Evolutionary conservation across 352 stramenopile species (phyloP).

Genomic region (Phytophthora lateralis): DNA sequence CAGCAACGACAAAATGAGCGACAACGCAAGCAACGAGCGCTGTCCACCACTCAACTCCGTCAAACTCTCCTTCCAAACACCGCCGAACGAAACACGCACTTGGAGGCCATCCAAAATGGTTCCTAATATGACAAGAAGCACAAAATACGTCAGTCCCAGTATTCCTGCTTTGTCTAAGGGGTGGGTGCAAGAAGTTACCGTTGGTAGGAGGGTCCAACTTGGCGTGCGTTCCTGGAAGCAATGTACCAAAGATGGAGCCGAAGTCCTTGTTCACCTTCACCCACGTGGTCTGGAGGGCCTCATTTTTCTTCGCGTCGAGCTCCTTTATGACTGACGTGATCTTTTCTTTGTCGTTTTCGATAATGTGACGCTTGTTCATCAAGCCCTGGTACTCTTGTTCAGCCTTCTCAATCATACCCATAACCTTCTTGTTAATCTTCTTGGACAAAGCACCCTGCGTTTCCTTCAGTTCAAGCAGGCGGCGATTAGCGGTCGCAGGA

Average conservation of each 20-base stretch:
- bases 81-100: conserved; percentile 99
- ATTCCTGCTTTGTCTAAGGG: neutral
- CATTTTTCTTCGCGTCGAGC: conserved; percentile 99
- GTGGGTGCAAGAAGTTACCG: conserved; percentile 37
- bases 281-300: conserved; percentile 96
- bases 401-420: conserved; percentile 99
- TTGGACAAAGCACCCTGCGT: conserved; percentile 94
- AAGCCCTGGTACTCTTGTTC: conserved; percentile 99
- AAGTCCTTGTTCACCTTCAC: conserved; percentile 99
- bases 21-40: conserved; percentile 98
- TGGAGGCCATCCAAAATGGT: conserved; percentile 95
- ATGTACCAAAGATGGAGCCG: conserved; percentile 98
- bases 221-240: conserved; percentile 96
- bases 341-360: conserved; percentile 99
- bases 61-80: conserved; percentile 99
- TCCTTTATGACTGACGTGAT: conserved; percentile 99
- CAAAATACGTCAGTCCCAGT: conserved; percentile 9
- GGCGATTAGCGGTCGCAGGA: conserved; percentile 79
- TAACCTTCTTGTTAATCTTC: conserved; percentile 99
- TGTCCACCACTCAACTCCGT: conserved; percentile 99
- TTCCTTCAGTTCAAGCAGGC: conserved; percentile 92
- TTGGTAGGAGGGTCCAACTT: conserved; percentile 98
- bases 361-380: conserved; percentile 97
- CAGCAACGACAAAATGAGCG: conserved; percentile 97
- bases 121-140: conserved; percentile 36